Conservation (phyloP, 2,329 filamentous ascomycete species). For the Colletotrichum sp. region DNA sequence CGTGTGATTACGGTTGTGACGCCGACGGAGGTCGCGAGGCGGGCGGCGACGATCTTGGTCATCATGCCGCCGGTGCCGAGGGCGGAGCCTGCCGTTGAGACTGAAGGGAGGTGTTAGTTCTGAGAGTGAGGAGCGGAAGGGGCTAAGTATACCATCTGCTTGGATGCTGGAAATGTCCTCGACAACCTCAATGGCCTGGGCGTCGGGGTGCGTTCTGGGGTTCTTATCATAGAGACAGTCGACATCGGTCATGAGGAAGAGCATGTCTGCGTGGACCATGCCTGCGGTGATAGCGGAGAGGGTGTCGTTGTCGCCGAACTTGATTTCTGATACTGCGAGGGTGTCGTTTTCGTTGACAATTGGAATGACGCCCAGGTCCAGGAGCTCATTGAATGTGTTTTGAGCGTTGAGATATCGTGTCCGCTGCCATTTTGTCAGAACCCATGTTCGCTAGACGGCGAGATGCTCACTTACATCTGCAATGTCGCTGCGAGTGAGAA, state of each 20-base stretch:
- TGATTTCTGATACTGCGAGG: conserved; percentile 95
- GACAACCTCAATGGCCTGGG: conserved; percentile 88
- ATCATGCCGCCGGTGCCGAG: conserved; percentile 96
- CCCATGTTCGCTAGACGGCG: neutral
- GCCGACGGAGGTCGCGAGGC: conserved; percentile 89
- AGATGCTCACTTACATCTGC: conserved; percentile 71
- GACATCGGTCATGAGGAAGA: conserved; percentile 99
- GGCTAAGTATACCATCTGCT: conserved; percentile 69
- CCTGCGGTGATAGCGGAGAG: conserved; percentile 94
- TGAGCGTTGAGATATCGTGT: conserved; percentile 96
- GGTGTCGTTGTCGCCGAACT: conserved; percentile 99
- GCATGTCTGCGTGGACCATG: conserved; percentile 95
- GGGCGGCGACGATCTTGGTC: conserved; percentile 94
- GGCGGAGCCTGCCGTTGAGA: conserved; percentile 86
- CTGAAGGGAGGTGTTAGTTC: conserved; percentile 42
- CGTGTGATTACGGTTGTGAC: conserved; percentile 96
- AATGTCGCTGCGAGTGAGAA: conserved; percentile 95
- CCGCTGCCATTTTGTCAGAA: conserved; percentile 54
- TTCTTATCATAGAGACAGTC: conserved; percentile 98
- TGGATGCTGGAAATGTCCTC: conserved; percentile 84
- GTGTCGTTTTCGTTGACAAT: conserved; percentile 99
- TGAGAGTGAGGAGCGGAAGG: neutral
- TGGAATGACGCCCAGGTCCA: conserved; percentile 95
- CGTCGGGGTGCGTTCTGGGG: conserved; percentile 83
- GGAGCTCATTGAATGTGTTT: conserved; percentile 88